phyloP scores from a whole-genome alignment of 1,139 yeast species.

The Saccharomyces hybrid region DNA sequence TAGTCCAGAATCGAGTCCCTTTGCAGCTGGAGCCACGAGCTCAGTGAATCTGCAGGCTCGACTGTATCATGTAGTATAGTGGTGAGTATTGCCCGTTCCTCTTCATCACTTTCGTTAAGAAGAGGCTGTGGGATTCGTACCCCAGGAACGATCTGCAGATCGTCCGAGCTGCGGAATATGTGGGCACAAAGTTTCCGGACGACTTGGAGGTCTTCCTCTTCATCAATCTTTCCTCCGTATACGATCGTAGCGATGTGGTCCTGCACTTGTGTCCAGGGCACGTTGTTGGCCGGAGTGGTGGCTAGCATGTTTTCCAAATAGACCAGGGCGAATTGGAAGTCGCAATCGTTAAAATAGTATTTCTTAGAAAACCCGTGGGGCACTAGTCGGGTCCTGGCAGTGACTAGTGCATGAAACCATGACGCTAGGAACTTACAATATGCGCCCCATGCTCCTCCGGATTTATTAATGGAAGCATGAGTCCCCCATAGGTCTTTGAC shows the following conservation, averaged over 20 bases:
- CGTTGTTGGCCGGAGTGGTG: slow-evolving; percentile 14
- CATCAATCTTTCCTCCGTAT: slow-evolving; percentile 71
- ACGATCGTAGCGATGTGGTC: slow-evolving; percentile 47
- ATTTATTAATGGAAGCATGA: slow-evolving; percentile 16
- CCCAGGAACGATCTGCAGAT: slow-evolving; percentile 7
- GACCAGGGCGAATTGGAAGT: slow-evolving; percentile 45
- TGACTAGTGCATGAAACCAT: slow-evolving; percentile 64
- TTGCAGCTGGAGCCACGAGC: slow-evolving; percentile 14
- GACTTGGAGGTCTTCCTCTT: slow-evolving; percentile 37
- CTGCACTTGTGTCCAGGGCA: slow-evolving; percentile 54
- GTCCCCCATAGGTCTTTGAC: slow-evolving; percentile 36
- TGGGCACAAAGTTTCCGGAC: slow-evolving; percentile 7
- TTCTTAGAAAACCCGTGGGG: slow-evolving; percentile 56
- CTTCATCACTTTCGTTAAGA: neutral
- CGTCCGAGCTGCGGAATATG: slow-evolving; percentile 6
- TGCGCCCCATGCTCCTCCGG: slow-evolving; percentile 37
- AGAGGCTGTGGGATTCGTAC: slow-evolving; percentile 3
- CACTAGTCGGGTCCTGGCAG: slow-evolving; percentile 50
- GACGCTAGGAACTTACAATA: slow-evolving; percentile 49
- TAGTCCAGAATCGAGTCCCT: slow-evolving; percentile 11
- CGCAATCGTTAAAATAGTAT: slow-evolving; percentile 73
- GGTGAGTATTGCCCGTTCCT: neutral
- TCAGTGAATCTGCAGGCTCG: slow-evolving; percentile 6
- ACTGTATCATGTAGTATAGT: neutral
- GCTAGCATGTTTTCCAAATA: slow-evolving; percentile 12